phyloP scores from a whole-genome alignment of 1,284 basidiomycete species.

The Cerioporus squamosus region DNA sequence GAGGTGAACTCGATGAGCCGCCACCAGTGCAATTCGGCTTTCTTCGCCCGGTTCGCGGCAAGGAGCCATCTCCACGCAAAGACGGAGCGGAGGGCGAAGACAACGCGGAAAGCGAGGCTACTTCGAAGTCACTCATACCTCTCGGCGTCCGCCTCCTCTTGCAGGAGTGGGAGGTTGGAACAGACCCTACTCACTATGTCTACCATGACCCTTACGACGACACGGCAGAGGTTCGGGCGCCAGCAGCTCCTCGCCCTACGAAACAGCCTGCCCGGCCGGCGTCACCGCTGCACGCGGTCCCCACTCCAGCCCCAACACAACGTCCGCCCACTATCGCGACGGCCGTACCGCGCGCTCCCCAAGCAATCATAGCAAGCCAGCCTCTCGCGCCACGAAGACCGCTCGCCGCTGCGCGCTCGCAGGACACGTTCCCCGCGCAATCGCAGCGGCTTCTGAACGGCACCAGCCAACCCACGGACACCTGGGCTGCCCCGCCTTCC shows the following conservation, averaged over 20 bases:
- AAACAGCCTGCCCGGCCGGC: constrained; percentile 6
- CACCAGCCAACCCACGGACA: constrained; percentile 24
- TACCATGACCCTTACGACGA: constrained; percentile 61
- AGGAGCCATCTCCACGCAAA: neutral
- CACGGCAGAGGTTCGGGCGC: neutral
- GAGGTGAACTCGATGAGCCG: constrained; percentile 47
- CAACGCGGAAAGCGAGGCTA: constrained; percentile 13
- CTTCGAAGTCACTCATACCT: constrained; percentile 33
- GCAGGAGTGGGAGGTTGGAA: constrained; percentile 66
- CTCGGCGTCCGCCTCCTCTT: constrained; percentile 65
- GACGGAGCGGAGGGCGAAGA: constrained; percentile 33
- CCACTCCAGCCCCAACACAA: constrained; percentile 19
- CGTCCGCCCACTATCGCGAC: constrained; percentile 23
- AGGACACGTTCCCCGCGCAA: constrained; percentile 2
- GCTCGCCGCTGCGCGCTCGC: constrained; percentile 15
- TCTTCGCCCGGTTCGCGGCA: too few relatives aligned
- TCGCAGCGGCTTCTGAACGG: constrained; percentile 1
- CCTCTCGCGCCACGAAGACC: constrained; percentile 9
- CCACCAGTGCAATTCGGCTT: constrained; percentile 56
- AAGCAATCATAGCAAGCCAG: constrained; percentile 25
- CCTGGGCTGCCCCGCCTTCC: constrained; percentile 15
- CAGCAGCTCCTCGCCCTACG: neutral
- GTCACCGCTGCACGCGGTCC: constrained; percentile 1
- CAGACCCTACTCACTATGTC: constrained; percentile 51
- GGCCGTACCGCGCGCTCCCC: constrained; percentile 20